Conservation (phyloP, 179 eudicot species). For the Carnegiea gigantea region DNA sequence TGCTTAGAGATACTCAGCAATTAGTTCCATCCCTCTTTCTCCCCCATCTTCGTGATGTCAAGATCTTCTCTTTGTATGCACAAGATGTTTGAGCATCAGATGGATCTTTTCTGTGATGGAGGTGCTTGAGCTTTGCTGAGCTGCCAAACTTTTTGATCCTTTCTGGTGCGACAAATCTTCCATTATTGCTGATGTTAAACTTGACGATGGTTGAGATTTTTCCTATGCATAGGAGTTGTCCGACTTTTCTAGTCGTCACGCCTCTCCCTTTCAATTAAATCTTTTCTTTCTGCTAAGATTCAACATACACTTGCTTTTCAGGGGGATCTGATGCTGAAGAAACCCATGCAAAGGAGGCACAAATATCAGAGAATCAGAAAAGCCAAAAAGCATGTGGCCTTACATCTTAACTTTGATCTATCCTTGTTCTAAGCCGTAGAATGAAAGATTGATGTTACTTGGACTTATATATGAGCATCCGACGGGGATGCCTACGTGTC, state of each 20-base stretch:
- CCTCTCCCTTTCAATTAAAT: not conserved
- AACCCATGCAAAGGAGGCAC: slow-evolving; percentile 37
- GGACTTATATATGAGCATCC: not conserved
- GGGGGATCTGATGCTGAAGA: slow-evolving; percentile 38
- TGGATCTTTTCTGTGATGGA: not conserved
- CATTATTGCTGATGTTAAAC: not conserved
- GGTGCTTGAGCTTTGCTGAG: not conserved
- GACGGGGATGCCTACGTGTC: not conserved
- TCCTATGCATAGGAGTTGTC: not conserved
- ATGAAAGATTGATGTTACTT: not conserved
- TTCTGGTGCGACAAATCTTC: not conserved
- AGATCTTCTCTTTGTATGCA: not conserved
- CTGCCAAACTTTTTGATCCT: not conserved
- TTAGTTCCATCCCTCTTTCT: too few species aligned
- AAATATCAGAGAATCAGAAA: slow-evolving; percentile 43
- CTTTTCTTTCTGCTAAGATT: not conserved
- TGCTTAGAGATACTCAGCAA: too few species aligned
- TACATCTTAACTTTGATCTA: slow-evolving; percentile 2
- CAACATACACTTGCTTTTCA: slow-evolving; percentile 3
- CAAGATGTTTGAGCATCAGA: not conserved
- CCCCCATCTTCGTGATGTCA: not conserved
- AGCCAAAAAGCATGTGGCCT: slow-evolving; percentile 49
- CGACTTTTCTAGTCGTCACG: not conserved
- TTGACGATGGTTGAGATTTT: not conserved
- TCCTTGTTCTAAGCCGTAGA: not conserved